A percentile compares a stretch with the other conserved stretches of the same genome.
These are phyloP conservation scores for Beauveria sp. DNA, from an alignment of 2,329 filamentous ascomycete genomes.

Conservation along the genomic window DNA sequence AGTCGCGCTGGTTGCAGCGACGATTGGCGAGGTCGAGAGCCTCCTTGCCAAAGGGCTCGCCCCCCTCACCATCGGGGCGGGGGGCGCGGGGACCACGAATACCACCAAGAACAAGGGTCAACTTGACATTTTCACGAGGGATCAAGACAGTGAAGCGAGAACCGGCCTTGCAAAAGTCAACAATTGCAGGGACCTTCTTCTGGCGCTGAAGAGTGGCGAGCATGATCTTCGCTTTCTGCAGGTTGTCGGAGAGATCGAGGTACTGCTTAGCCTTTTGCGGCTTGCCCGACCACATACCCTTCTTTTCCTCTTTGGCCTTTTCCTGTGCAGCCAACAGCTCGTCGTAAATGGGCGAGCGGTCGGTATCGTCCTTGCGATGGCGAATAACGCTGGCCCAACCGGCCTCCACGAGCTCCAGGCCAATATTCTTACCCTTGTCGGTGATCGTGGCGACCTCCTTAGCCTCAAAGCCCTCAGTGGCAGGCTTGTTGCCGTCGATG, in stretches of 20 bases:
- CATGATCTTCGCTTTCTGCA: conserved; percentile 94
- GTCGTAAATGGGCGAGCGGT: conserved; percentile 91
- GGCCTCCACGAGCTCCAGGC: conserved; percentile 76
- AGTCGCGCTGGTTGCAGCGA: conserved; percentile 86
- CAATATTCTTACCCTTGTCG: conserved; percentile 79
- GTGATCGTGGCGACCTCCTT: conserved; percentile 88
- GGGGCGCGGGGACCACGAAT: conserved; percentile 87
- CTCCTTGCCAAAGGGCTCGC: conserved; percentile 92
- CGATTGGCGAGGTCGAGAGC: conserved; percentile 85
- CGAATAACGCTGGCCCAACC: conserved; percentile 92
- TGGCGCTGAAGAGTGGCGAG: conserved; percentile 80
- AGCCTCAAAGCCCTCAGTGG: conserved; percentile 84
- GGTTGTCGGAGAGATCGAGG: conserved; percentile 81
- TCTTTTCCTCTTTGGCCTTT: conserved; percentile 75
- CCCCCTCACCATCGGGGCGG: conserved; percentile 63
- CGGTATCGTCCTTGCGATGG: conserved; percentile 89
- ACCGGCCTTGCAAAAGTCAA: conserved; percentile 97
- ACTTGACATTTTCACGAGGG: conserved; percentile 85
- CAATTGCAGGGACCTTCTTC: conserved; percentile 84
- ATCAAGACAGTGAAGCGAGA: conserved; percentile 89
- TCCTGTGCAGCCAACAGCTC: conserved; percentile 75
- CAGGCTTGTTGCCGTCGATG: conserved; percentile 85
- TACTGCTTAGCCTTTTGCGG: conserved; percentile 74
- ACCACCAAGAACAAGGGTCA: conserved; percentile 89
- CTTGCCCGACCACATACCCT: conserved; percentile 94